A percentile compares a stretch with the other conserved stretches of the same genome.
These are phyloP conservation scores for Rhodotorula sp. DNA, from an alignment of 1,284 basidiomycete species.

Conservation along the genomic window DNA sequence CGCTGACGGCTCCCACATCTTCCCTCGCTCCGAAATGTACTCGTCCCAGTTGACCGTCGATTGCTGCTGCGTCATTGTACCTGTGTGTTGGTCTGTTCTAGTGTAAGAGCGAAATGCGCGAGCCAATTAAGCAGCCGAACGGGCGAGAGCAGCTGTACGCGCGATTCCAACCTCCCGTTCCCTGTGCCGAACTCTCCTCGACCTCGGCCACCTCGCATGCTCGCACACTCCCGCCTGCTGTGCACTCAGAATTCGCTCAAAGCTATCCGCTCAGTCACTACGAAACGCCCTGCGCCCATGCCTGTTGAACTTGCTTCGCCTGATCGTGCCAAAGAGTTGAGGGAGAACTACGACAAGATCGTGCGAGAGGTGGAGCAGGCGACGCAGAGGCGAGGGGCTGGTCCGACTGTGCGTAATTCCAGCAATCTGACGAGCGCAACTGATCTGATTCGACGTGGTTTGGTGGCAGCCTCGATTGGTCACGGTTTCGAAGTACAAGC, in stretches of 20 bases:
- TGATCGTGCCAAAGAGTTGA: constrained; percentile 50
- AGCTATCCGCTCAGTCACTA: not conserved
- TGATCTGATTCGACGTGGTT: not conserved
- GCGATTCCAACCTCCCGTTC: not conserved
- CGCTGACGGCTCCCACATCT: constrained; percentile 43
- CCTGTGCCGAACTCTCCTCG: not conserved
- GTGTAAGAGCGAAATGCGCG: not conserved
- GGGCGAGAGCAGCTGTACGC: not conserved
- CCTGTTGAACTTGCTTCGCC: constrained; percentile 18
- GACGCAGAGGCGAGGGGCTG: constrained; percentile 11
- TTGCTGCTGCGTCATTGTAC: not conserved
- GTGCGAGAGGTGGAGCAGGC: constrained; percentile 47
- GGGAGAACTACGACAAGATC: constrained; percentile 50
- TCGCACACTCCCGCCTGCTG: not conserved
- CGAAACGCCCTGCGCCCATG: not conserved
- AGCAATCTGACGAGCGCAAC: not conserved
- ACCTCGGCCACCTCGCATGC: not conserved
- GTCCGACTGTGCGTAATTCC: not conserved
- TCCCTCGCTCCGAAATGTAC: constrained; percentile 43
- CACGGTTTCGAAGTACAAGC: constrained; percentile 93
- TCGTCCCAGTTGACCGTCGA: constrained; percentile 36
- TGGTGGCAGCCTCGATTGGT: constrained; percentile 58
- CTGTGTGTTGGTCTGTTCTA: not conserved
- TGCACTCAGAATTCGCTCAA: not conserved
- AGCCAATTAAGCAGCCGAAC: not conserved